phyloP scores from a whole-genome alignment of 768 basidiomycete species.

The Suillus ampliporus region DNA sequence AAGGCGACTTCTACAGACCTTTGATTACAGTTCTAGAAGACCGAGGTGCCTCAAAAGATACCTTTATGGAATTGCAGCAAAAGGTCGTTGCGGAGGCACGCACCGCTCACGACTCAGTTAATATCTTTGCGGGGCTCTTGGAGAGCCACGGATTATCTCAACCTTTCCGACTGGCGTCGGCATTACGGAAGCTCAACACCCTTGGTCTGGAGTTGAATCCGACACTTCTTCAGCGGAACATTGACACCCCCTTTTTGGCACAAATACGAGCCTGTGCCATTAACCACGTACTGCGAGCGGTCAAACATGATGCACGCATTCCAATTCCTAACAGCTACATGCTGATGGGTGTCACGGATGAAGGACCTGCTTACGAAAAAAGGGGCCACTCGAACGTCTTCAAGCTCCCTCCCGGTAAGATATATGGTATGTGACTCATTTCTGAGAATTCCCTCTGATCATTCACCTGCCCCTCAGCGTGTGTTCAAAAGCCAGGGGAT shows the following conservation, averaged over 20 bases:
- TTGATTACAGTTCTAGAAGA: conserved; percentile 83
- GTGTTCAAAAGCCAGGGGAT: conserved; percentile 59
- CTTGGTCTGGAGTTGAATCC: conserved; percentile 55
- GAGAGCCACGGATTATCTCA: conserved; percentile 50
- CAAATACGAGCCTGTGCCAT: conserved; percentile 65
- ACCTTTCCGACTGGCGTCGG: conserved; percentile 53
- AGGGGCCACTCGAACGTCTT: conserved; percentile 60
- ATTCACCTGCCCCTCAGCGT: conserved; percentile 45
- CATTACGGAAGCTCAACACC: conserved; percentile 55
- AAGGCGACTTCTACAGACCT: conserved; percentile 47
- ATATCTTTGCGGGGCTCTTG: conserved; percentile 54
- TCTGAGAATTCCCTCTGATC: background rate
- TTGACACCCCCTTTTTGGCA: conserved; percentile 63
- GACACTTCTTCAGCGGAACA: conserved; percentile 35
- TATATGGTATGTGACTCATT: conserved; percentile 59
- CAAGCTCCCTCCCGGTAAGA: conserved; percentile 57
- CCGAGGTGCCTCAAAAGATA: conserved; percentile 61
- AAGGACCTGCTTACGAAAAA: conserved; percentile 67
- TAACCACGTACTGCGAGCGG: conserved; percentile 68
- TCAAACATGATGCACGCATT: conserved; percentile 80
- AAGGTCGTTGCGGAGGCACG: conserved; percentile 58
- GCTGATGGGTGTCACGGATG: conserved; percentile 84
- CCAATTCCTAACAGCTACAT: conserved; percentile 69
- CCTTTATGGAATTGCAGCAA: conserved; percentile 68
- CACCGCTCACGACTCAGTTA: conserved; percentile 63